phyloP scores from a whole-genome alignment of 116 monocot species.

The Cymodocea nodosa region DNA sequence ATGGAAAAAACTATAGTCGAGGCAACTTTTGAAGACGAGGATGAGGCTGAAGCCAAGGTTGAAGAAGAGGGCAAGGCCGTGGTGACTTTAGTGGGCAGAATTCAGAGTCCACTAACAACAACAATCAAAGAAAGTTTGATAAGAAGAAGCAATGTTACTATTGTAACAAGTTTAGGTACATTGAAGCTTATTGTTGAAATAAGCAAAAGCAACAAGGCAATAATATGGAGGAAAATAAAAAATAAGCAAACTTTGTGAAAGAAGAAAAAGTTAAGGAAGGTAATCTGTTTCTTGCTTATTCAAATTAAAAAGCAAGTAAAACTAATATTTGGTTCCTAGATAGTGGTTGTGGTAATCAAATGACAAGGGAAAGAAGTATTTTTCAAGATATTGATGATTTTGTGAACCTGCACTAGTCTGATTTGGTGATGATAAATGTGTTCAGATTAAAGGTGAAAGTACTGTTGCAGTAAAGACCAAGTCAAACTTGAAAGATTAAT shows the following conservation, averaged over 20 bases:
- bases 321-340: constrained; percentile 5
- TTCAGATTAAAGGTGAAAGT: constrained; percentile 12
- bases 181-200: constrained; percentile 3
- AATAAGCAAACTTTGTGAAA: constrained; percentile 9
- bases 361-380: constrained; percentile 7
- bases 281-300: constrained; percentile 12
- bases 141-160: constrained; percentile 5
- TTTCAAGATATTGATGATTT: constrained; percentile 17
- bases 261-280: constrained; percentile 8
- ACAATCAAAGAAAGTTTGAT: too few relatives aligned
- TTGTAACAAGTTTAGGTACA: constrained; percentile 16
- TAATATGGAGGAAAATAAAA: background rate
- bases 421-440: constrained; percentile 9
- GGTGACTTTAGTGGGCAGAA: background rate
- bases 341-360: constrained; percentile 29
- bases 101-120: background rate
- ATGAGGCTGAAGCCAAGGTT: constrained; percentile 5
- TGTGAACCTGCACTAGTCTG: constrained; percentile 5
- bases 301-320: background rate
- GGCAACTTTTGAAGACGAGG: constrained; percentile 1
- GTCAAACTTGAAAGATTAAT: constrained; percentile 8
- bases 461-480: constrained; percentile 1
- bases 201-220: constrained; percentile 13
- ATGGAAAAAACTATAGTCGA: background rate
- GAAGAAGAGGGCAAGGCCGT: background rate